Base-by-base conservation (phyloP, 768 basidiomycete genomes). In the Mrakia blollopis region DNA sequence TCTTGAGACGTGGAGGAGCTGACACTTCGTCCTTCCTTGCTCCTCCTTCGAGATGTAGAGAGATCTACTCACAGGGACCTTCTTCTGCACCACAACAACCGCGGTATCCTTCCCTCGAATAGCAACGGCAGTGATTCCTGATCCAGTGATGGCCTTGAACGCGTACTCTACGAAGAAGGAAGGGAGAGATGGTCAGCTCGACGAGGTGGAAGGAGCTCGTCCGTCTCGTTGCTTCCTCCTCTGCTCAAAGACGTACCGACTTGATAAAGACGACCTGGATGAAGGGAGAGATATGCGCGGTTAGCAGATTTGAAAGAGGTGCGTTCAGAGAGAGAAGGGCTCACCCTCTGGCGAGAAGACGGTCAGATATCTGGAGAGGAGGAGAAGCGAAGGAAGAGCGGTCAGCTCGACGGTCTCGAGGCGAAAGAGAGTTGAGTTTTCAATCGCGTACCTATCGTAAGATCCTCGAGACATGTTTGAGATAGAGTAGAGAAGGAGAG, bases 81-180 rank as follows among this genome's bases (percentile, higher is more conserved):
- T 98, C 86, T 94, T 94, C 86, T 98, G 97, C 30, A 96, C 98
- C 81, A 99, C 94, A 60, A 98, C 92, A 11, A 98, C 94, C 7
- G 91, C 88, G 8, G 94, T 96, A 80, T 98, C 95, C 84, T 92
- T 92, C 25, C 97, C 97, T 81, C 96, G 87, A 63, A 98, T 91
- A 25, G 95, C 88, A 71, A 99, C 88, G 0, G 96, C 89, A 2
- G 97, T 98, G 82, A 98, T 93, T 0, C 94, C 96, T 1, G 94
- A 94, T 74, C 93, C 94, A 79, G 94, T 93, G 84, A 98, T 98
- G 68, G 97, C 97, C 85, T 98, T 99, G 90, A 98, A 98, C 37
- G 97, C 96, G 87, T 98, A 98, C 86, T 98, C 95, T 98, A 81
- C 7, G 5, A 61, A 21, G 11, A 25, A 62, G 14, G 5, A 76